phyloP scores from a whole-genome alignment of 805 yeast genomes.

The Saccharomyces jurei region DNA sequence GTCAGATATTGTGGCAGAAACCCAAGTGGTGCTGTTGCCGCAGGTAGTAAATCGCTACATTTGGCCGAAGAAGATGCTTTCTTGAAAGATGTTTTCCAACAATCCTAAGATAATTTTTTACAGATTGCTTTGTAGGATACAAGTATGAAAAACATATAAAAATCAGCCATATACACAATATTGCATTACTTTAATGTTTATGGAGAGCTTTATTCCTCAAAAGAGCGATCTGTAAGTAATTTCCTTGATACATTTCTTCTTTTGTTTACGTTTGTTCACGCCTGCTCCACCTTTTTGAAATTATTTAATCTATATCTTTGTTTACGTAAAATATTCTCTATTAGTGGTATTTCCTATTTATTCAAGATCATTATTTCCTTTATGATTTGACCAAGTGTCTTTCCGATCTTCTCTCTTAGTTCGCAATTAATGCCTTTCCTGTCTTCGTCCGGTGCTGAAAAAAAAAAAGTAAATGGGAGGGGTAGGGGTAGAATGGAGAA shows the following conservation, averaged over 20 bases:
- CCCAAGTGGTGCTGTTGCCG: conserved; percentile 97
- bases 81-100: conserved; percentile 62
- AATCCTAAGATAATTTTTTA: neutral
- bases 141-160: neutral
- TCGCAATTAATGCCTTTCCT: neutral
- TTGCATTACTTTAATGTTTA: neutral
- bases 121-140: neutral
- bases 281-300: neutral
- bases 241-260: neutral
- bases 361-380: neutral
- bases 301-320: neutral
- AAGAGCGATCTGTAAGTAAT: neutral
- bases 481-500: neutral
- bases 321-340: neutral
- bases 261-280: neutral
- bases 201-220: neutral
- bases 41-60: conserved; percentile 89
- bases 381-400: neutral
- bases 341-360: neutral
- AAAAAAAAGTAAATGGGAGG: neutral
- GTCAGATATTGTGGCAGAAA: conserved; percentile 94
- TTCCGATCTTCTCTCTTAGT: neutral
- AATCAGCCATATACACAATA: neutral
- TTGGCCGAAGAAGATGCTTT: conserved; percentile 80
- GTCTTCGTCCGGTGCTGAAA: neutral